phyloP scores from a whole-genome alignment of 2,329 filamentous ascomycete species.

The Beauveria sp. region DNA sequence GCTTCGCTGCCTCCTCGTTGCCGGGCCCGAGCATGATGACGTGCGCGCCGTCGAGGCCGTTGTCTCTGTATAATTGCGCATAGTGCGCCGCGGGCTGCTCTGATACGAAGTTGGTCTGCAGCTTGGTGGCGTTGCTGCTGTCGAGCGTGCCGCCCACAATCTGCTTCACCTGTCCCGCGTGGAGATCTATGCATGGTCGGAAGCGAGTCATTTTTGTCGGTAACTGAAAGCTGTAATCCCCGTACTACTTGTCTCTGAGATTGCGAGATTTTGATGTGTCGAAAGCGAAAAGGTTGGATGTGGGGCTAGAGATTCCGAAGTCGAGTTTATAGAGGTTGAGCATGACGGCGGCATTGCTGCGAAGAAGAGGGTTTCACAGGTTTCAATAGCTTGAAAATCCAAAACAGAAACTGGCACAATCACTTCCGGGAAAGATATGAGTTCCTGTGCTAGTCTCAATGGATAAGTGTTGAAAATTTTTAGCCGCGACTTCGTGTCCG shows the following conservation, averaged over 20 bases:
- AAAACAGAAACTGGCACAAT: no score
- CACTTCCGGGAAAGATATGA: no score
- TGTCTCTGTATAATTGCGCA: slow-evolving; percentile 70
- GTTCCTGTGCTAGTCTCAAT: no score
- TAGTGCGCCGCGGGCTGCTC: slow-evolving; percentile 75
- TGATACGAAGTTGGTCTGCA: slow-evolving; percentile 92
- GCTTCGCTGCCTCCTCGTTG: slow-evolving; percentile 71
- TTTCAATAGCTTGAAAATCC: neutral
- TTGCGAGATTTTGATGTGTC: slow-evolving; percentile 2
- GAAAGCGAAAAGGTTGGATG: neutral
- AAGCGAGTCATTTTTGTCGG: slow-evolving; percentile 72
- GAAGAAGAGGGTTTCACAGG: neutral
- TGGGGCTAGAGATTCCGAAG: neutral
- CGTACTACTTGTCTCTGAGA: neutral
- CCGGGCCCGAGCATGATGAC: slow-evolving; percentile 94
- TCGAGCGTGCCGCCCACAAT: slow-evolving; percentile 93
- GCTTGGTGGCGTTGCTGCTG: slow-evolving; percentile 45
- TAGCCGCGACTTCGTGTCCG: no score
- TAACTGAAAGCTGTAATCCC: neutral
- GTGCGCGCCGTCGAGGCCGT: slow-evolving; percentile 71
- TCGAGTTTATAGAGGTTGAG: neutral
- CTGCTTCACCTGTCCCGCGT: slow-evolving; percentile 96
- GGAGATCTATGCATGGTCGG: slow-evolving; percentile 92
- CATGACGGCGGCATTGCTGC: slow-evolving; percentile 3
- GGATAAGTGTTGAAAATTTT: no score